Evolutionary conservation across 2,329 filamentous ascomycete species (phyloP), one percentile per base, ranked within the genome.

Genomic region (Endoconidiophora laricicola): DNA sequence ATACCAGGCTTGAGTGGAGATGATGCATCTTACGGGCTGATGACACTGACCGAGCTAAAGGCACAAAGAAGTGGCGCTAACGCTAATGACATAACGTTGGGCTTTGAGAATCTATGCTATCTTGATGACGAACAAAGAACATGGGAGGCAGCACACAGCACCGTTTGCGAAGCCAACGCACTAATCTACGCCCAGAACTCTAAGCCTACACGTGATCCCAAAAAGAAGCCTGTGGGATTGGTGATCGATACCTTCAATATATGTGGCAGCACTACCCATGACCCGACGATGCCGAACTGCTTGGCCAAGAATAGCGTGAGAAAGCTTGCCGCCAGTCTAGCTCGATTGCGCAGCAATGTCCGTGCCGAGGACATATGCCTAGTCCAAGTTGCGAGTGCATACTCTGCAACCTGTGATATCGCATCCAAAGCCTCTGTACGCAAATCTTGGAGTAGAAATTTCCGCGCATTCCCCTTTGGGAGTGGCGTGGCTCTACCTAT

Each of bases 161-260:
- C 52, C 0, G 46, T 58, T n/a, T 14, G 29, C 18, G 39, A 41
- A 4, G 37, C 54, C 26, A 41, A 48, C 44, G 12, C 9, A 3
- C 12, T 33, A 12, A 33, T 33, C 2, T 33, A 33, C 29, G 9
- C 29, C 29, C 29, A 33, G 29, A 7, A 33, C 12, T 12, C 12
- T 12, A 33, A 33, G 29, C 12, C 29, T 33, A 33, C 9, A 12
- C 29, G 7, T 33, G 7, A 33, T 9, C 29, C 29, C 29, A 33
- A 18, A 18, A 18, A 18, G 16, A 52, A 18, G 52, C 37, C 52
- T 9, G 57, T 59, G 44, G 48, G n/a, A 22, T 36, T 50, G 16
- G 45, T 66, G 2, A 53, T 56, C 16, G 59, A 65, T 20, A 60
- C 58, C 2, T 61, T 62, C 37, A 57, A 61, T 47, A 53, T 61